phyloP scores from a whole-genome alignment of 768 basidiomycete species.

The Cystofilobasidium macerans region DNA sequence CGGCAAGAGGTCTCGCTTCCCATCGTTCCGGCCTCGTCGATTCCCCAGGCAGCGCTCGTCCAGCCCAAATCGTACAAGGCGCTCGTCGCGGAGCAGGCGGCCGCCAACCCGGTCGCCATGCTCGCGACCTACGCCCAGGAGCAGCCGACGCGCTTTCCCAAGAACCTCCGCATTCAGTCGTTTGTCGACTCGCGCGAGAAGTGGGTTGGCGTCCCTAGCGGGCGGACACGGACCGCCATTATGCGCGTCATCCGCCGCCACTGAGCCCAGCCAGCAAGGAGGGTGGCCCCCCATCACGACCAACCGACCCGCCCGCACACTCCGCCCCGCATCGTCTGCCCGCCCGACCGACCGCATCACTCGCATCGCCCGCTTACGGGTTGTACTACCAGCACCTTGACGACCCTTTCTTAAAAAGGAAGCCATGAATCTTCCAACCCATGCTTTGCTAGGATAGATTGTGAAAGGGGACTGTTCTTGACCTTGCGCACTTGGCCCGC shows the following conservation, averaged over 20 bases:
- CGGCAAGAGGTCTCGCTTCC: neutral
- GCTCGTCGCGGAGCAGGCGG: neutral
- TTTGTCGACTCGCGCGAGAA: conserved; percentile 20
- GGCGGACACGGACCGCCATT: neutral
- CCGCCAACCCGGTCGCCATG: conserved; percentile 17
- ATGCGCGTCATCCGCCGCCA: conserved; percentile 2
- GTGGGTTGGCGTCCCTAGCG: conserved; percentile 1
- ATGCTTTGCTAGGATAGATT: no score
- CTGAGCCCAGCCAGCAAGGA: neutral
- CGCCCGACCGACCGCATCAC: no score
- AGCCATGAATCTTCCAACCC: no score
- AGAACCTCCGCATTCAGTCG: conserved; percentile 20
- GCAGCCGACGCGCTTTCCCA: neutral
- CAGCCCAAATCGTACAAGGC: neutral
- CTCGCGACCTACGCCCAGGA: neutral
- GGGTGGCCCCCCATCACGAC: conserved; percentile 1
- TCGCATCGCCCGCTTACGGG: no score
- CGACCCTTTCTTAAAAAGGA: no score
- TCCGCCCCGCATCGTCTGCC: no score
- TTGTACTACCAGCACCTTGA: no score
- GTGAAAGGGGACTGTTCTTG: no score
- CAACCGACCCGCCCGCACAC: no score
- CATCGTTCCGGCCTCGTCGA: conserved; percentile 7
- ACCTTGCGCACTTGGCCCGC: no score
- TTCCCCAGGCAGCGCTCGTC: conserved; percentile 3